Conservation (phyloP, 306 rosid species). For the Fagus crenata region DNA sequence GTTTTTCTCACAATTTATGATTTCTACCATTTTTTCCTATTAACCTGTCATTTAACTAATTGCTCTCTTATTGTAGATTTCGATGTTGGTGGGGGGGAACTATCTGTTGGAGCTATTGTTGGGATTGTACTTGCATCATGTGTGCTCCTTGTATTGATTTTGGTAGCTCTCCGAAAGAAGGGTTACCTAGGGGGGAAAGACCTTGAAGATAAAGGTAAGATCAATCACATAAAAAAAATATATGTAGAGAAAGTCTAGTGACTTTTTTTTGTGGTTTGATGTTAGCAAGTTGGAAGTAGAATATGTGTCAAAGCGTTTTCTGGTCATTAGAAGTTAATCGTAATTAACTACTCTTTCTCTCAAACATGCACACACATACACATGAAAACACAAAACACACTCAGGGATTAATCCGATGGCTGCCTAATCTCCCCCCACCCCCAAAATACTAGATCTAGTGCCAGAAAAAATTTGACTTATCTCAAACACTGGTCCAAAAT, state of each 20-base stretch:
- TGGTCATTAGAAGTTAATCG: not conserved
- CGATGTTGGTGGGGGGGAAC: slow-evolving; percentile 35
- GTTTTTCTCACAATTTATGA: slow-evolving; percentile 4
- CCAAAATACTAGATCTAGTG: no score
- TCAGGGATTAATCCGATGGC: no score
- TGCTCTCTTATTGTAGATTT: slow-evolving; percentile 41
- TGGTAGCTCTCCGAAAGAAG: slow-evolving; percentile 42
- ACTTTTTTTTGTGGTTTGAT: not conserved
- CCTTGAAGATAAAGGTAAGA: slow-evolving; percentile 54
- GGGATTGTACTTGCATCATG: slow-evolving; percentile 63
- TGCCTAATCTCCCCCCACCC: no score
- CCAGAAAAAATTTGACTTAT: no score
- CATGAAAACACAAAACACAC: no score
- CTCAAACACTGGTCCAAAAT: no score
- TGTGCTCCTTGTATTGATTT: slow-evolving; percentile 36
- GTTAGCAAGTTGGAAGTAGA: not conserved
- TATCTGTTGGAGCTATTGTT: slow-evolving; percentile 55
- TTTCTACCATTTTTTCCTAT: slow-evolving; percentile 8
- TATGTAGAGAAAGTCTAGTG: not conserved
- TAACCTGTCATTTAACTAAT: not conserved
- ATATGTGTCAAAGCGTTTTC: not conserved
- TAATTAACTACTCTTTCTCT: not conserved
- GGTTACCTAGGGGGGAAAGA: slow-evolving; percentile 53
- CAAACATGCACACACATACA: not conserved
- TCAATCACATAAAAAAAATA: not conserved